Base-by-base conservation (phyloP, 139 green algal species). In the Chlorella sp. region DNA sequence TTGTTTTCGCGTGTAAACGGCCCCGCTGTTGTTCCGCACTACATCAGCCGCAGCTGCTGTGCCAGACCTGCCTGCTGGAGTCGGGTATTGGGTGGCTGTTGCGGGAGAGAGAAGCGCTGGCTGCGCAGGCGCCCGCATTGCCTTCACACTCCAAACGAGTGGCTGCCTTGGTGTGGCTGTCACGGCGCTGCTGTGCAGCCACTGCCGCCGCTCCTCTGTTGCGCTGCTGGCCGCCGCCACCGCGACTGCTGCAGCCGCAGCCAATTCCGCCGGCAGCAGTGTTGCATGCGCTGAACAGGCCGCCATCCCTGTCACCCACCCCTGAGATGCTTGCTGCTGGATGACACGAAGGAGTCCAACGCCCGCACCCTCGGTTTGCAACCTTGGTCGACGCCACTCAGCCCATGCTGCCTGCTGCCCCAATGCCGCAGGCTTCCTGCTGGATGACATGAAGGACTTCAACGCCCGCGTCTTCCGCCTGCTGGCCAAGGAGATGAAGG, bases 401-500 rank as follows among this genome's bases (percentile, higher is more conserved):
- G 4, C 30, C 4, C 25, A 3, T 25, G 13, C 9, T 39, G 18
- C 71, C 15, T 63, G 15, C 39, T 39, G 26, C 12, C 39, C 41
- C 18, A 34, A 23, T 47, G 1, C 16, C 65, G 30, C 44, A 86
- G 81, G 81, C 20, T 90, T 86, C 67, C 25, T 88, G 56, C 56
- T 89, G 51, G 78, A 85, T 7, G 70, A 89, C 51, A 21, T 64
- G 9, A 85, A 81, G 78, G 67, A 55, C 16, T 81, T 82, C 76
- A 89, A 89, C 56, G 30, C 36, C 38, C 67, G 71, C 11, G 76
- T 89, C 25, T 69, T 89, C 30, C n/a, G 28, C 18, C 67, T 89
- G 69, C 79, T 89, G 57, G 84, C 68, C 51, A 83, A 72, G 68
- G 75, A 81, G 11, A 85, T 84, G 65, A 17, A 39, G 38, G 79